phyloP scores from a whole-genome alignment of 1,284 basidiomycete species.

The Porogramme epimiltina region DNA sequence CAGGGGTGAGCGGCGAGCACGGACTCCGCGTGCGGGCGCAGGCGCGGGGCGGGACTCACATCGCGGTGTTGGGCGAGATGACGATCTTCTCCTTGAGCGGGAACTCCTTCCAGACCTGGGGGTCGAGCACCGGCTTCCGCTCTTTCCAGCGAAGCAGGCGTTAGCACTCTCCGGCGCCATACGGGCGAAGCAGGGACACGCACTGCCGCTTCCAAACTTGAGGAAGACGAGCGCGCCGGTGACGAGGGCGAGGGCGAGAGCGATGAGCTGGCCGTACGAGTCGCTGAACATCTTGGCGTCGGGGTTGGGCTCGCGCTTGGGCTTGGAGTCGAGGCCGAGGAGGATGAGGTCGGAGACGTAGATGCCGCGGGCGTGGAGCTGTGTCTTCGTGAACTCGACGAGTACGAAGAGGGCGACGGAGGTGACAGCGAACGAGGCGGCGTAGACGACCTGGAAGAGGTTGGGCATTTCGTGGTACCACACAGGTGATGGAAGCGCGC shows the following conservation, averaged over 20 bases:
- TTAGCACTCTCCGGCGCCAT: constrained; percentile 2
- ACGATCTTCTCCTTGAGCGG: constrained; percentile 80
- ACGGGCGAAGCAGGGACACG: constrained; percentile 22
- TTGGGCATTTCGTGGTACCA: constrained; percentile 37
- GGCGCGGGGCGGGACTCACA: constrained; percentile 54
- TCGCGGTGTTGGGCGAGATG: constrained; percentile 94
- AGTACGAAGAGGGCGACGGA: constrained; percentile 48
- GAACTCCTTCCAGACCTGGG: constrained; percentile 81
- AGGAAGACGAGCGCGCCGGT: constrained; percentile 42
- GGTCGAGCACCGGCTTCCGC: constrained; percentile 70
- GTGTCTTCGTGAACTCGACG: constrained; percentile 42
- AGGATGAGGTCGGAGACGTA: constrained; percentile 62
- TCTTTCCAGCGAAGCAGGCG: constrained; percentile 36
- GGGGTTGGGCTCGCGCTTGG: constrained; percentile 1
- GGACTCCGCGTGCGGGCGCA: not conserved
- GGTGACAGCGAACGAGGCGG: constrained; percentile 50
- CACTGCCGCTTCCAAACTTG: constrained; percentile 44
- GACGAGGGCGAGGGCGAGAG: constrained; percentile 38
- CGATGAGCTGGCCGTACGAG: constrained; percentile 37
- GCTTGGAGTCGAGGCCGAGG: constrained; percentile 50
- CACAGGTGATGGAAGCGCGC: too few relatives aligned
- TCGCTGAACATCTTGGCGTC: constrained; percentile 18
- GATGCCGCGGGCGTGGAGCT: constrained; percentile 57
- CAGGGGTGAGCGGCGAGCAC: constrained; percentile 2
- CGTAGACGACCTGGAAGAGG: constrained; percentile 51